Conservation (phyloP, 148 eudicot genomes). For the Rhododendron ovatum region DNA sequence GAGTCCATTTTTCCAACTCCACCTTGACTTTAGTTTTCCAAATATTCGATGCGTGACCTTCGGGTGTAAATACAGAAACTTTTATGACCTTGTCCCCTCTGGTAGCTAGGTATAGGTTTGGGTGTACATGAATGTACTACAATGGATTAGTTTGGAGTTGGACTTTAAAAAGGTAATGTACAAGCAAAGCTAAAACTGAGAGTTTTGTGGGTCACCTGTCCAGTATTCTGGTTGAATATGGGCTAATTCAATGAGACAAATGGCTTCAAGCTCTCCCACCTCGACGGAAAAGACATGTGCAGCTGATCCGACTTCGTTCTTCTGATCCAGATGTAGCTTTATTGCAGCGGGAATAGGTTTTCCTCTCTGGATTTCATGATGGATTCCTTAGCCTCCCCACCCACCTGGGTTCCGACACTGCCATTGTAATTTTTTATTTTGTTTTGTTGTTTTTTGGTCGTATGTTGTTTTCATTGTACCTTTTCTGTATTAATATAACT, state of each 20-base stretch:
- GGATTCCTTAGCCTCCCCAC: no score
- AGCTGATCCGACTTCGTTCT: no score
- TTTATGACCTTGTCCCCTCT: not conserved
- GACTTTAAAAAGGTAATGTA: not conserved
- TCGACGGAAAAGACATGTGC: no score
- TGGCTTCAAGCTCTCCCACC: no score
- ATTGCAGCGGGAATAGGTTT: no score
- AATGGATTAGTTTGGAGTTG: not conserved
- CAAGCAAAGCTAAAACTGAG: not conserved
- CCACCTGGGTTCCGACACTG: no score
- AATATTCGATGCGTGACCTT: not conserved
- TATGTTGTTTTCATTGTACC: no score
- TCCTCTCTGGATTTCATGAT: no score
- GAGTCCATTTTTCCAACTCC: not conserved
- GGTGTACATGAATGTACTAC: not conserved
- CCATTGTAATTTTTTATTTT: no score
- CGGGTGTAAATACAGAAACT: not conserved
- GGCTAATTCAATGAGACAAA: not conserved
- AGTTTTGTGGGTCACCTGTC: not conserved
- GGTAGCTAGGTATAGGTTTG: not conserved
- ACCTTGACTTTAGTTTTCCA: not conserved
- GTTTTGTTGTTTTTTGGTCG: no score
- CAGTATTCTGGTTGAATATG: not conserved
- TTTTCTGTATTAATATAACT: no score
- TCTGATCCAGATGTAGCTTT: accelerated